Evolutionary conservation across 1,139 yeast genomes (phyloP).

Genomic region (Eremothecium gossypii): DNA sequence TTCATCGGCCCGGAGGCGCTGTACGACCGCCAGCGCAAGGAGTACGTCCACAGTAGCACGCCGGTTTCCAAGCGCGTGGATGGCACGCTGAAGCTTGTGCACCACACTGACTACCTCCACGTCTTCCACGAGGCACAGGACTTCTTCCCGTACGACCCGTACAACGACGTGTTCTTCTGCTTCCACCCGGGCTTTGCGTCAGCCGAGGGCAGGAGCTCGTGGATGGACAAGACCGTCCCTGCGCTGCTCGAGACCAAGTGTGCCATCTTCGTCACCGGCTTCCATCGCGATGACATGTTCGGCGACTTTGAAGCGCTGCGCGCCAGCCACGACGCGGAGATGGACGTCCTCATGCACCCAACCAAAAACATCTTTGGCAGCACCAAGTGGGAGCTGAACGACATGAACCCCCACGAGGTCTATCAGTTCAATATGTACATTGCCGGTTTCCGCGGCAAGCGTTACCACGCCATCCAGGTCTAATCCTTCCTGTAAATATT

Average conservation of each 20-base stretch:
- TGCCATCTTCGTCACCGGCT: conserved; percentile 84
- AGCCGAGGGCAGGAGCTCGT: conserved; percentile 66
- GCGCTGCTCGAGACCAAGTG: conserved; percentile 89
- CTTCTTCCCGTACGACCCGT: conserved; percentile 96
- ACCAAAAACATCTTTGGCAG: conserved; percentile 68
- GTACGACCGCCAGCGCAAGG: conserved; percentile 55
- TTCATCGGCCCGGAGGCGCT: conserved; percentile 91
- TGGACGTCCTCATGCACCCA: conserved; percentile 74
- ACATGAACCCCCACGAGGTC: conserved; percentile 81
- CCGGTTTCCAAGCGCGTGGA: conserved; percentile 70
- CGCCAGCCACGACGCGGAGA: conserved; percentile 57
- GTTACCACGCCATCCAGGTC: conserved; percentile 69
- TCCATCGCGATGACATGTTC: conserved; percentile 61
- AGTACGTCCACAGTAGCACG: conserved; percentile 43
- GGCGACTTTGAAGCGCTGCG: conserved; percentile 68
- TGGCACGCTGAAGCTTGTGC: conserved; percentile 62
- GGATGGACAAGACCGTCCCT: conserved; percentile 87
- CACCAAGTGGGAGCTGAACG: conserved; percentile 91
- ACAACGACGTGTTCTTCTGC: conserved; percentile 79
- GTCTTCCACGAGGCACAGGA: conserved; percentile 85
- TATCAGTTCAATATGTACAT: conserved; percentile 85
- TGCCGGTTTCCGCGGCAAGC: conserved; percentile 90
- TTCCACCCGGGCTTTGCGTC: conserved; percentile 95
- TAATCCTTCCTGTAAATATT: conserved; percentile 4
- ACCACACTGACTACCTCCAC: conserved; percentile 87